Conservation (phyloP, 2,329 filamentous ascomycete genomes). For the Aspergillaceae sp. region DNA sequence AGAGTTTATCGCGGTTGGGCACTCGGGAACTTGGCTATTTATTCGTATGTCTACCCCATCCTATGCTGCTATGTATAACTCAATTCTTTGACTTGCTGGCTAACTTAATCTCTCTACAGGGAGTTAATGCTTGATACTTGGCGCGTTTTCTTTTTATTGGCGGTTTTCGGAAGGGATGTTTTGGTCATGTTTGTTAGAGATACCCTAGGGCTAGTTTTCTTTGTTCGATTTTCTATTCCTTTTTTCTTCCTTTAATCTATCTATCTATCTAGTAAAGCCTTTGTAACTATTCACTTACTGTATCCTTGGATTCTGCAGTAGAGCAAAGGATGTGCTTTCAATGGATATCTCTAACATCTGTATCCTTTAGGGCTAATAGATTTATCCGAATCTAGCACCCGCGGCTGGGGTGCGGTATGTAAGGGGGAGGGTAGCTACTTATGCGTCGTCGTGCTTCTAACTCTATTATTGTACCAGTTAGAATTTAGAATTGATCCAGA, state of each 20-base stretch:
- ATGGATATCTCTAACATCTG: too few species aligned
- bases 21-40: conserved; percentile 61
- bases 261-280: too few species aligned
- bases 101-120: conserved; percentile 10
- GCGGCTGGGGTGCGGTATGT: too few species aligned
- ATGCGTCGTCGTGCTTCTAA: too few species aligned
- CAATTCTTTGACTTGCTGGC: not conserved
- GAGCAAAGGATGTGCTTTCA: too few species aligned
- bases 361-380: too few species aligned
- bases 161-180: not conserved
- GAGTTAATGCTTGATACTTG: conserved; percentile 8
- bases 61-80: not conserved
- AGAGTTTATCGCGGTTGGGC: conserved; percentile 58
- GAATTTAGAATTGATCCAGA: too few species aligned
- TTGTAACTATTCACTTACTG: too few species aligned
- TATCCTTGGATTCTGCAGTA: too few species aligned
- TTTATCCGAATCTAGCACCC: too few species aligned
- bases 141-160: conserved; percentile 2
- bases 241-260: not conserved
- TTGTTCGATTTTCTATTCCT: not conserved
- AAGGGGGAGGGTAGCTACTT: too few species aligned
- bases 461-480: too few species aligned
- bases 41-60: conserved; percentile 41
- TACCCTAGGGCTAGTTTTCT: not conserved
- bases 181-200: not conserved